These are phyloP conservation scores for Aspergillus pseudonomiae DNA, from an alignment of 2,329 filamentous ascomycete genomes.

Conservation along the genomic window DNA sequence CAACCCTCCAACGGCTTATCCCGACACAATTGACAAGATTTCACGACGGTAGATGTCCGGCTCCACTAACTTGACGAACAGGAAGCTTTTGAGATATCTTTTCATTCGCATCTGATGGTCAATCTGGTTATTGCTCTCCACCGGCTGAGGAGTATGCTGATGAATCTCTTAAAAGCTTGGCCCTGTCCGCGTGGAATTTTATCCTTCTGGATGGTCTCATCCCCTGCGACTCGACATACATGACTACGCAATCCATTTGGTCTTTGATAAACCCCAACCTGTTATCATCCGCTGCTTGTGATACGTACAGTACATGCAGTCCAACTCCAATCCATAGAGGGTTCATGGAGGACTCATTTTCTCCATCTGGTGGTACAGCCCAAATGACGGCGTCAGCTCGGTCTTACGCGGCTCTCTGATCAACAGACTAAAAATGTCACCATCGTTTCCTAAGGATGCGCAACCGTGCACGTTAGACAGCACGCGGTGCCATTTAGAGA, in stretches of 20 bases:
- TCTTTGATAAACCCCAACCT: conserved; percentile 2
- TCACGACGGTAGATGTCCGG: neutral
- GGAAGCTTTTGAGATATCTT: neutral
- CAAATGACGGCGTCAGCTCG: conserved; percentile 15
- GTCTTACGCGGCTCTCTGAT: conserved; percentile 29
- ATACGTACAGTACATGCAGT: conserved; percentile 7
- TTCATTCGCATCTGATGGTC: neutral
- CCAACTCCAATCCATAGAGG: neutral
- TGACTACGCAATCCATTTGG: conserved; percentile 14
- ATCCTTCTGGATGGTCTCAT: neutral
- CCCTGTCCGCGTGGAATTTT: conserved; percentile 16
- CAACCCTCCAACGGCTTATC: conserved; percentile 4
- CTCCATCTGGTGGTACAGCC: neutral
- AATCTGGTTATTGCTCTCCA: conserved; percentile 12
- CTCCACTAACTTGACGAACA: conserved; percentile 3
- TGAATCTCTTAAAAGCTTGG: conserved; percentile 22
- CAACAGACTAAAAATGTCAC: conserved; percentile 24
- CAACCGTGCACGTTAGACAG: conserved; percentile 15
- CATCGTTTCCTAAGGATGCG: conserved; percentile 17
- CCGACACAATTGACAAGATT: conserved; percentile 7
- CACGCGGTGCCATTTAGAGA: conserved; percentile 7
- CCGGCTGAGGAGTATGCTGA: conserved; percentile 17
- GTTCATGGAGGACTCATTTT: neutral
- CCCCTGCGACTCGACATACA: conserved; percentile 5
- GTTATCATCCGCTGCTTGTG: conserved; percentile 7